These are phyloP conservation scores for Gymnopilus junonius DNA, from an alignment of 768 basidiomycete species.

Conservation along the genomic window DNA sequence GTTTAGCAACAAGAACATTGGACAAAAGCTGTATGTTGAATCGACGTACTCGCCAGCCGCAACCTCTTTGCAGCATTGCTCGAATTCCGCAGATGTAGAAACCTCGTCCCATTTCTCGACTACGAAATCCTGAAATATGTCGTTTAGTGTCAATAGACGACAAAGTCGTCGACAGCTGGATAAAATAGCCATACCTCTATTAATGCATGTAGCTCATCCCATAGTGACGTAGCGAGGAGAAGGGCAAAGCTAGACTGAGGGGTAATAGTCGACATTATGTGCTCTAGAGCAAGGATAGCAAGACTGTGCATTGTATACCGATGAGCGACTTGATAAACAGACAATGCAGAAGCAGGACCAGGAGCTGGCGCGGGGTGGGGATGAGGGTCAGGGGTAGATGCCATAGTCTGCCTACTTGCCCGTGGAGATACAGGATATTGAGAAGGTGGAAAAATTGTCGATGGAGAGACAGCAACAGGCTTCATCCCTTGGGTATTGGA, in stretches of 20 bases:
- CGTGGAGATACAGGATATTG: slow-evolving; percentile 57
- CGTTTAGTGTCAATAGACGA: neutral
- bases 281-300: slow-evolving; percentile 68
- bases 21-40: neutral
- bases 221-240: slow-evolving; percentile 67
- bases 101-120: slow-evolving; percentile 81
- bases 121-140: slow-evolving; percentile 60
- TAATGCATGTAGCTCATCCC: slow-evolving; percentile 65
- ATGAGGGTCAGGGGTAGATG: slow-evolving; percentile 64
- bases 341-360: slow-evolving; percentile 70
- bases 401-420: slow-evolving; percentile 39
- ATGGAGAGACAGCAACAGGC: slow-evolving; percentile 42
- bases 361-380: slow-evolving; percentile 68
- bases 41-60: slow-evolving; percentile 71
- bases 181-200: slow-evolving; percentile 53
- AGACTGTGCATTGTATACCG: slow-evolving; percentile 72
- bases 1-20: neutral
- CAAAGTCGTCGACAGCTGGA: neutral
- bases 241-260: slow-evolving; percentile 69
- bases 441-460: slow-evolving; percentile 36
- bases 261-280: slow-evolving; percentile 72
- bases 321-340: slow-evolving; percentile 79
- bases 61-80: slow-evolving; percentile 71
- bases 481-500: slow-evolving; percentile 41
- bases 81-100: slow-evolving; percentile 64